These are phyloP conservation scores for Thozetella sp. DNA, from an alignment of 495 filamentous ascomycete species.

Conservation along the genomic window DNA sequence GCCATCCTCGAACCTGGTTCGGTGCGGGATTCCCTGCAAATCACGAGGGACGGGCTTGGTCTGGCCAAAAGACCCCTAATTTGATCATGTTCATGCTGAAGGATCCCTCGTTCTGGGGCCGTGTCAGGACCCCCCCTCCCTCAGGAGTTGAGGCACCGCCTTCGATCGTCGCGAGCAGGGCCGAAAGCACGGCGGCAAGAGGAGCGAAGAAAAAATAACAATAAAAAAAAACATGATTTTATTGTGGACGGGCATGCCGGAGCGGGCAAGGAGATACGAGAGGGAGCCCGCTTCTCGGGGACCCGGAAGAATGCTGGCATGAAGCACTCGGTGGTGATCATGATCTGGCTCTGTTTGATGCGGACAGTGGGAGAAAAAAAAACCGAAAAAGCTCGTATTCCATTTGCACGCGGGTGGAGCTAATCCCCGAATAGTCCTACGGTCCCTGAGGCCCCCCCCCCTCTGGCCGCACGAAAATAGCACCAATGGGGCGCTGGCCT, in stretches of 20 bases:
- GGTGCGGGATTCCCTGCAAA: not conserved
- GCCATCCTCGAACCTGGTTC: not conserved
- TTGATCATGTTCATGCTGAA: not conserved
- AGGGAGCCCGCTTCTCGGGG: too few species aligned
- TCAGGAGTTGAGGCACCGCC: too few species aligned
- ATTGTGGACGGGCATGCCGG: too few species aligned
- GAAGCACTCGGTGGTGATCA: not conserved
- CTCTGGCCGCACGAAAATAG: conserved; percentile 1
- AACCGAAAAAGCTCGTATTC: conserved; percentile 1
- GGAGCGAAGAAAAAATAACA: too few species aligned
- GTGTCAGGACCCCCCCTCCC: too few species aligned
- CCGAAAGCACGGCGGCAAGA: too few species aligned
- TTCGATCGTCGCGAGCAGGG: too few species aligned
- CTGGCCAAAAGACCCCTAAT: not conserved
- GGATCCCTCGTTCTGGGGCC: not conserved
- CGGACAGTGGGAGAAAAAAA: too few species aligned
- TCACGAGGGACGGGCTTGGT: not conserved
- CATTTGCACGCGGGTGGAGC: not conserved
- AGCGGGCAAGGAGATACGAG: too few species aligned
- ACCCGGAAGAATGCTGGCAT: too few species aligned
- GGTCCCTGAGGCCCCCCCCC: too few species aligned
- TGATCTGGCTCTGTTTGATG: not conserved
- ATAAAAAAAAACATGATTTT: too few species aligned
- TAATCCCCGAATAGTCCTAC: not conserved
- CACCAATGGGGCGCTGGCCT: not conserved